Conservation (phyloP, 768 basidiomycete genomes). For the Mycena vitilis region DNA sequence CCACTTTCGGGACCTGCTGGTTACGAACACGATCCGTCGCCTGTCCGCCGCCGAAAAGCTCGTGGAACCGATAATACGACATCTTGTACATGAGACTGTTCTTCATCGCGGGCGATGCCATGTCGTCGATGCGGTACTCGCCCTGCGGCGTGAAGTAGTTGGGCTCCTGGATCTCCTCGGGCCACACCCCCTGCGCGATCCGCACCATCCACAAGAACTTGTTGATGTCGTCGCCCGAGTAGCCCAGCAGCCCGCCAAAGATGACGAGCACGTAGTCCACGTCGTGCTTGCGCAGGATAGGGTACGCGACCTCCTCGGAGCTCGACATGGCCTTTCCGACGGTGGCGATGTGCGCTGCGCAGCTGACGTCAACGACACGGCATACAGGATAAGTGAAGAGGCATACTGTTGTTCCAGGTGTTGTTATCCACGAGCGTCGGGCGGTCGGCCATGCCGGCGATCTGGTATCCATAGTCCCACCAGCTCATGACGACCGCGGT, state of each 20-base stretch:
- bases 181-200: slow-evolving; percentile 96
- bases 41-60: slow-evolving; percentile 81
- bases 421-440: slow-evolving; percentile 98
- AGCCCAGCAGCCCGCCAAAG: slow-evolving; percentile 96
- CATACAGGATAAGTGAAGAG: slow-evolving; percentile 13
- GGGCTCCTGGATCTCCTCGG: slow-evolving; percentile 95
- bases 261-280: slow-evolving; percentile 98
- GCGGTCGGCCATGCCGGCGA: slow-evolving; percentile 98
- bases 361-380: slow-evolving; percentile 24
- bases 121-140: slow-evolving; percentile 93
- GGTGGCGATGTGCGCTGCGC: slow-evolving; percentile 92
- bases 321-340: slow-evolving; percentile 99
- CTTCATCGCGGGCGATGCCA: slow-evolving; percentile 88
- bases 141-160: slow-evolving; percentile 94
- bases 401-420: slow-evolving; percentile 99
- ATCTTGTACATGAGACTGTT: slow-evolving; percentile 99
- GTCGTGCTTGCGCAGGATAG: slow-evolving; percentile 96
- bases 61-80: slow-evolving; percentile 94
- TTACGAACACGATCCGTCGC: slow-evolving; percentile 90
- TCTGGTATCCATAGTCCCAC: slow-evolving; percentile 99
- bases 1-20: slow-evolving; percentile 80
- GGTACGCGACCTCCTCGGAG: slow-evolving; percentile 94
- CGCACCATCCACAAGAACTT: slow-evolving; percentile 99
- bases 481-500: slow-evolving; percentile 97
- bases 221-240: slow-evolving; percentile 99